Conservation (phyloP, 2,329 filamentous ascomycete genomes). For the Basipetospora chlamydospora region DNA sequence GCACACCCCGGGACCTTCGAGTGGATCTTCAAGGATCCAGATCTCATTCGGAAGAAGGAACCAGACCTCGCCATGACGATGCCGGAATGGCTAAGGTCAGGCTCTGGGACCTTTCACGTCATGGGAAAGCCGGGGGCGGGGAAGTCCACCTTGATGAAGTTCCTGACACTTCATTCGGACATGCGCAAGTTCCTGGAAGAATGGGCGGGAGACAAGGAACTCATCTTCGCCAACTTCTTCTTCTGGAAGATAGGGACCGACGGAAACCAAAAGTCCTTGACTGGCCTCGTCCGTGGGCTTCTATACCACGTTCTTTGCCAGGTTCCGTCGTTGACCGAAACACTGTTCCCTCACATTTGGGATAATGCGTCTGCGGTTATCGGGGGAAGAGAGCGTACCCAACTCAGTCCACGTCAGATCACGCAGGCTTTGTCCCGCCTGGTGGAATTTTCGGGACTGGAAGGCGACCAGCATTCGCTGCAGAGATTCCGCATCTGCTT, state of each 20-base stretch:
- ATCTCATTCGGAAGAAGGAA: not conserved
- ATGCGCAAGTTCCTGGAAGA: not conserved
- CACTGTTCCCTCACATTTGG: not conserved
- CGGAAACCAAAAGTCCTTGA: not conserved
- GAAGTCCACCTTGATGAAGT: not conserved
- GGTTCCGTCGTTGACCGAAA: not conserved
- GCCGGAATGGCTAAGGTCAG: not conserved
- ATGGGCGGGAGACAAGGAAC: not conserved
- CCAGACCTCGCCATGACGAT: not conserved
- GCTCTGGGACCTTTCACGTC: not conserved
- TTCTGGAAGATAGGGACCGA: not conserved
- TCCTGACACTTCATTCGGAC: not conserved
- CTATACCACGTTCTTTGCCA: not conserved
- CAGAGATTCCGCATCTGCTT: not conserved
- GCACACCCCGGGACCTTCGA: not conserved
- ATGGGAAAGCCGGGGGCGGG: not conserved
- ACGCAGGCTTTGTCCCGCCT: not conserved
- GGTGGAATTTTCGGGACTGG: not conserved
- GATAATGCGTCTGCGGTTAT: no score
- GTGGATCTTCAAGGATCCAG: not conserved
- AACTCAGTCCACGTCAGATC: no score
- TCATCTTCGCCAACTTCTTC: not conserved
- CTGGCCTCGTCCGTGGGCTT: not conserved
- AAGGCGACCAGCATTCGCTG: not conserved
- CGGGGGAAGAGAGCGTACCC: no score